Evolutionary conservation across 1,284 basidiomycete species (phyloP), one percentile per base, ranked within the genome.

Genomic region (Moniliella sp.): DNA sequence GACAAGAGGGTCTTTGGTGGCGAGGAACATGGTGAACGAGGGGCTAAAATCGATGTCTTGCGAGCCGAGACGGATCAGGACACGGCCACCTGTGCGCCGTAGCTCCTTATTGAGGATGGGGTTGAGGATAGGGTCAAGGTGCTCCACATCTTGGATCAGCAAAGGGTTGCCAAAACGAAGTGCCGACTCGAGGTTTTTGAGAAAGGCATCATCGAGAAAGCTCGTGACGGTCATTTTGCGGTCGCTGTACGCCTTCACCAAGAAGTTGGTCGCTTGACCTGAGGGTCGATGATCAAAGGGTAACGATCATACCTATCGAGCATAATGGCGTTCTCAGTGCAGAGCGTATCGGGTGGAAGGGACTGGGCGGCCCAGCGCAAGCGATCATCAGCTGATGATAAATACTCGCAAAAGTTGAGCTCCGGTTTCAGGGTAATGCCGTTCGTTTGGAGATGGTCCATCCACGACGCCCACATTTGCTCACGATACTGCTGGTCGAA

Each of bases 31-130:
- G 7, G 40, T 43, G 69, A 99, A 99, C 8, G 86, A 76, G 2
- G 93, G 91, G 0, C 88, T 94, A 62, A 94, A 97, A 63, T 99
- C 91, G 59, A 99, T 94, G 46, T 99, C 93, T 64, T 97, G 88
- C 57, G 71, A 91, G n/a, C 91, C 91, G 15, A 99, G 69, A 29
- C 91, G 79, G 50, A 99, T 94, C 29, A 97, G 73, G 8, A 97
- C 84, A 62, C 91, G 83, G 27, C 91, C 91, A 33, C 91, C 91
- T 2, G 64, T 63, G 14, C 61, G 73, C 25, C 88, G 72, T 27
- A 94, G 79, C 64, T 99, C 91, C 56, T 77, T 82, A 69, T 97
- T 97, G 40, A 99, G 71, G 12, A 99, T 84, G 2, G 88, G 80
- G 52, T 99, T 97, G 38, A 99, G 69, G 44, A 99, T 91, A 0